phyloP scores from a whole-genome alignment of 2,329 filamentous ascomycete genomes.

The Cylindrodendrum hubeiense region DNA sequence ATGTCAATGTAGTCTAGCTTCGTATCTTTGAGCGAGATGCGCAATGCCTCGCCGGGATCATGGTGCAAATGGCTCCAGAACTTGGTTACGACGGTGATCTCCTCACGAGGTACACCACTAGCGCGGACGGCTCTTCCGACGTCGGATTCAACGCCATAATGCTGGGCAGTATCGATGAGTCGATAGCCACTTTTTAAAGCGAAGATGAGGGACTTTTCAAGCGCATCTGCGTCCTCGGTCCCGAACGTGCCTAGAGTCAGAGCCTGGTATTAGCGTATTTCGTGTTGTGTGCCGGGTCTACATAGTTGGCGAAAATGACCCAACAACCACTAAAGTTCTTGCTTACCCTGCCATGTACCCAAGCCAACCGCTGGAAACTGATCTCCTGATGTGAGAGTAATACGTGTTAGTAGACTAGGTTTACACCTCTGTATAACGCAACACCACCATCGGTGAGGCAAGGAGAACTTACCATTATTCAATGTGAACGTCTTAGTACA shows the following conservation, averaged over 20 bases:
- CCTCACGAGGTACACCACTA: constrained; percentile 49
- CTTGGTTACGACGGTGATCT: constrained; percentile 51
- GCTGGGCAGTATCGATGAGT: constrained; percentile 46
- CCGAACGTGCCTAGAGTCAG: background rate
- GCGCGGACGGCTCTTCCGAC: constrained; percentile 49
- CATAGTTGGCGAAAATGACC: too few species aligned
- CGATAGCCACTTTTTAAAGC: constrained; percentile 48
- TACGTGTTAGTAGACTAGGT: background rate
- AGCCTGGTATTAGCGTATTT: background rate
- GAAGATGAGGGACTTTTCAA: constrained; percentile 38
- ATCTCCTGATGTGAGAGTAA: background rate
- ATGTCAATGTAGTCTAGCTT: constrained; percentile 50
- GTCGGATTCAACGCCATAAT: constrained; percentile 44
- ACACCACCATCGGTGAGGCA: background rate
- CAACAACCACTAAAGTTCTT: too few species aligned
- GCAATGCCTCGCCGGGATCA: constrained; percentile 42
- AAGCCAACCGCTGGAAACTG: background rate
- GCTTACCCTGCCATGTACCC: background rate
- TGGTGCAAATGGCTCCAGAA: constrained; percentile 48
- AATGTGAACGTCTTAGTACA: background rate
- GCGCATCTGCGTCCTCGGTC: background rate
- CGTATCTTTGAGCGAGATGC: constrained; percentile 44
- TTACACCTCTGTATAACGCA: background rate
- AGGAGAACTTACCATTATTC: background rate
- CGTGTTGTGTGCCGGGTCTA: background rate